Evolutionary conservation across 176 grass and related monocot species (phyloP).

Genomic region (Juncus inflexus): DNA sequence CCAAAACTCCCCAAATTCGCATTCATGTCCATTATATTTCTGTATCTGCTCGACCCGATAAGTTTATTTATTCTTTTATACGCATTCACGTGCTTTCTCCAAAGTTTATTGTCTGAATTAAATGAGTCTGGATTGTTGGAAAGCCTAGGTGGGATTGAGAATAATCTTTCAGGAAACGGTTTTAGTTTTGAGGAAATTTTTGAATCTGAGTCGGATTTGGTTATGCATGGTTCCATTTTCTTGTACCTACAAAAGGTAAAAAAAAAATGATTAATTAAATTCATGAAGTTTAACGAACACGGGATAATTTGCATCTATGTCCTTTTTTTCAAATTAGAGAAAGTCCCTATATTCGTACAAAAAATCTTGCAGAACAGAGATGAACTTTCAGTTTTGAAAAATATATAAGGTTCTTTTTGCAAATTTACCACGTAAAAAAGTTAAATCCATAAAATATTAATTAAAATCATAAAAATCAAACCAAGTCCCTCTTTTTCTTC

Average conservation of each 20-base stretch:
- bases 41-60: conserved; percentile 54
- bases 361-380: too few species aligned
- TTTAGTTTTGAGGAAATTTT: conserved; percentile 21
- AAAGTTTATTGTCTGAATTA: conserved; percentile 58
- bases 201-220: conserved; percentile 33
- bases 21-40: conserved; percentile 98
- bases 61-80: conserved; percentile 83
- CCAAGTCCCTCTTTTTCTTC: too few species aligned
- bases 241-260: conserved; percentile 55
- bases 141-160: conserved; percentile 59
- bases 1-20: conserved; percentile 84
- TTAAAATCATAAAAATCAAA: too few species aligned
- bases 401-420: background rate
- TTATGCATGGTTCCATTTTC: conserved; percentile 76
- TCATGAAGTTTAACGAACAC: background rate
- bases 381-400: background rate
- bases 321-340: too few species aligned
- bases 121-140: conserved; percentile 41
- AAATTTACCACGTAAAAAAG: too few species aligned
- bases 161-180: conserved; percentile 68
- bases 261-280: conserved; percentile 7
- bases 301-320: background rate
- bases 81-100: conserved; percentile 63
- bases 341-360: too few species aligned
- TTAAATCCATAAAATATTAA: too few species aligned